These are phyloP conservation scores for Suillus subaureus DNA, from an alignment of 768 basidiomycete species.

Conservation along the genomic window DNA sequence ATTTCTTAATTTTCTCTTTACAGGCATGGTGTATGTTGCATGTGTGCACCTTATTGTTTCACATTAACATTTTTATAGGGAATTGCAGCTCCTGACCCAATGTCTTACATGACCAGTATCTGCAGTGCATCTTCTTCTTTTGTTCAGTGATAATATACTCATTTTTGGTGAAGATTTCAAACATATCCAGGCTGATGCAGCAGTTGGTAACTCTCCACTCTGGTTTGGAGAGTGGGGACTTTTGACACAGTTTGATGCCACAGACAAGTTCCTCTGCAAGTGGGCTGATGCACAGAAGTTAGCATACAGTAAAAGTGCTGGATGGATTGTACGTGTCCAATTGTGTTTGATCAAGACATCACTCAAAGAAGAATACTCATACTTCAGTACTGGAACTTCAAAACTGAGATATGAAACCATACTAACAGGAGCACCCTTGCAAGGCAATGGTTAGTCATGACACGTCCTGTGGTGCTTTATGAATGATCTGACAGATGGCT, in stretches of 20 bases:
- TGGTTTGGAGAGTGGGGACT: slow-evolving; percentile 38
- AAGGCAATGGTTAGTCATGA: slow-evolving; percentile 58
- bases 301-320: no score
- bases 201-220: slow-evolving; percentile 43
- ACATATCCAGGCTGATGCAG: slow-evolving; percentile 52
- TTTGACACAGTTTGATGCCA: slow-evolving; percentile 62
- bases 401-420: slow-evolving; percentile 59
- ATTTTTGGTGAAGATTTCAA: slow-evolving; percentile 50
- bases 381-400: slow-evolving; percentile 74
- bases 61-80: slow-evolving; percentile 44
- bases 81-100: slow-evolving; percentile 64
- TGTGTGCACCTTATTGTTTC: not conserved
- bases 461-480: not conserved
- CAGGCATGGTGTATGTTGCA: slow-evolving; percentile 57
- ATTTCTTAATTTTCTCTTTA: slow-evolving; percentile 2
- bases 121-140: no score
- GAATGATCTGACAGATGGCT: not conserved
- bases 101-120: slow-evolving; percentile 57
- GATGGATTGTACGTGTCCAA: no score
- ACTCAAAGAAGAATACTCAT: not conserved
- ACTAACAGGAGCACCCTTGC: slow-evolving; percentile 48
- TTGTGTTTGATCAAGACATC: no score
- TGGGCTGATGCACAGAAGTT: slow-evolving; percentile 62
- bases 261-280: slow-evolving; percentile 58
- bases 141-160: not conserved